phyloP scores from a whole-genome alignment of 495 filamentous ascomycete genomes.

The Bathelium albidoporum region DNA sequence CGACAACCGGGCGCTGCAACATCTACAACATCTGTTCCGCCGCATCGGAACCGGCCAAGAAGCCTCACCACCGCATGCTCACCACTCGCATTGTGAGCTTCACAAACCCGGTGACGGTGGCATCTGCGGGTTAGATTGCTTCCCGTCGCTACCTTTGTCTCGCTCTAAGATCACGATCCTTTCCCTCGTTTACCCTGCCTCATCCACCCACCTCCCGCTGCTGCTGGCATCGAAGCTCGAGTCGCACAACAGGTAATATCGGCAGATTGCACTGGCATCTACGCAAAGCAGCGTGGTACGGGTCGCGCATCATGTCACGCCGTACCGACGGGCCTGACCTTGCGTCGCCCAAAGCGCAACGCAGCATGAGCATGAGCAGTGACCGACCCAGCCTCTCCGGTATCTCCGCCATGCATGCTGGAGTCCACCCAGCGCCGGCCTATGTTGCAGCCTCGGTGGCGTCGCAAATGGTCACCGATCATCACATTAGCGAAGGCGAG shows the following conservation, averaged over 20 bases:
- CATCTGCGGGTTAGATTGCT: not conserved
- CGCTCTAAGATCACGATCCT: not conserved
- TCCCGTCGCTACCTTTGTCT: not conserved
- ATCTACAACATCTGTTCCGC: not conserved
- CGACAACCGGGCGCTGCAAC: not conserved
- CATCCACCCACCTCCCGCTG: not conserved
- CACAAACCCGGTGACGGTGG: not conserved
- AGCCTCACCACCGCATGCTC: not conserved
- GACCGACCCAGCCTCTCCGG: conserved; percentile 3
- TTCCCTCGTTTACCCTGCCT: not conserved
- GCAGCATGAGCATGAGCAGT: conserved; percentile 2
- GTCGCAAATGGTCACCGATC: conserved; percentile 80
- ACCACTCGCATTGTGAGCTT: not conserved
- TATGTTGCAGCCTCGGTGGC: conserved; percentile 88
- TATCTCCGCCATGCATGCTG: conserved; percentile 40
- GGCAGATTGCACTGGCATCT: not conserved
- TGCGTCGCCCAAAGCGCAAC: conserved; percentile 1
- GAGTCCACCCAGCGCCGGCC: conserved; percentile 67
- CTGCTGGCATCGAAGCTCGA: not conserved
- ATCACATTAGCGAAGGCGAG: conserved; percentile 65
- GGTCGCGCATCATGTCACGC: not conserved
- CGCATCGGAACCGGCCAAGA: not conserved
- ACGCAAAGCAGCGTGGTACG: not conserved
- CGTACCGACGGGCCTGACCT: not conserved
- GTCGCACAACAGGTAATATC: not conserved